Evolutionary conservation across 352 stramenopile species (phyloP), one percentile per base, ranked within the genome.

Genomic region (Pythium folliculosum): DNA sequence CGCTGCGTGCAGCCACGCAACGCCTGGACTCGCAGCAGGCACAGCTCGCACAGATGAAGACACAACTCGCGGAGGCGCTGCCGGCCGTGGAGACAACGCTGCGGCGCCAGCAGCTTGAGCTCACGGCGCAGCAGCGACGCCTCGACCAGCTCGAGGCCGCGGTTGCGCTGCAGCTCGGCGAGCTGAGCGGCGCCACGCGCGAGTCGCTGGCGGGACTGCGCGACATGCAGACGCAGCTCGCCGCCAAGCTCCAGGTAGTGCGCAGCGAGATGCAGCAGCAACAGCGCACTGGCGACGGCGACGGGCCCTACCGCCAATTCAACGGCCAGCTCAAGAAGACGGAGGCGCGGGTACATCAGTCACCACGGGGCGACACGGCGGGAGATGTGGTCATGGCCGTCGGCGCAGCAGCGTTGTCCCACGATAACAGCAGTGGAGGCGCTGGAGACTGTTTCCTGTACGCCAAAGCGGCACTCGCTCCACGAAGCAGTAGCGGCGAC

Each of bases 221-320:
- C 2, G 67, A 69, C 3, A 47, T 51, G 0, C 56, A 87, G 7
- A 56, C 65, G 17, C 79, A 87, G 25, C 59, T 84, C 37, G 67
- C 75, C 2, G 45, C 75, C 25, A 85, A 83, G 48, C 50, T 87
- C 12, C 77, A 85, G 51, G 69, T 87, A 35, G n/a, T 80, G 12
- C 65, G 75, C 3, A 32, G 79, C 3, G 79, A 88, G 54, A 50
- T 82, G 7, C 76, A 82, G 38, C 73, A 81, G 38, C 65, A 75
- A 22, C 49, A 40, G 23, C 60, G 17, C 5, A 70, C 81, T 13
- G 67, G 70, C 13, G 60, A 60, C 5, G 58, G 77, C 30, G 71
- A 71, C 3, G 69, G 74, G 17, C n/a, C n/a, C n/a, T n/a, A n/a
- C n/a, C n/a, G n/a, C n/a, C n/a, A n/a, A n/a, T n/a, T n/a, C n/a